Evolutionary conservation across 805 yeast genomes (phyloP).

Genomic region (Zygosaccharomyces kombuchaensis): DNA sequence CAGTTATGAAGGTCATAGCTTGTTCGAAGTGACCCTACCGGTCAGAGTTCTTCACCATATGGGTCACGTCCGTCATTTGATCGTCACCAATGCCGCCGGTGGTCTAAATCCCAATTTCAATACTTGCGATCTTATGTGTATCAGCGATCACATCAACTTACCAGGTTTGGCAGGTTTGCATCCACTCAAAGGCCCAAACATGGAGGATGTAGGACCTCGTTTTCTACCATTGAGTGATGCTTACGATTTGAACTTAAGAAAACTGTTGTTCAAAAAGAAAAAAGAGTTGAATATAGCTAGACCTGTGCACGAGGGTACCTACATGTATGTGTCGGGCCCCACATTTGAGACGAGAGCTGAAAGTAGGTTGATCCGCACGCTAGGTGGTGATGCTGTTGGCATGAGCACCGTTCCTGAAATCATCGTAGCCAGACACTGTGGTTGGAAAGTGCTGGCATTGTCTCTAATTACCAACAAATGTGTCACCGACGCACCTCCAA

Average conservation of each 20-base stretch:
- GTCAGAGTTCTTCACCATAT: slow-evolving; percentile 66
- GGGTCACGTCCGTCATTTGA: slow-evolving; percentile 50
- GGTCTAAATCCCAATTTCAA: slow-evolving; percentile 63
- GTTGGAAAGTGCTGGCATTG: slow-evolving; percentile 75
- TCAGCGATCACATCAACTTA: slow-evolving; percentile 81
- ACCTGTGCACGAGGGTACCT: slow-evolving; percentile 78
- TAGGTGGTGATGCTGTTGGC: slow-evolving; percentile 94
- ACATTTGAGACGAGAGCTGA: slow-evolving; percentile 93
- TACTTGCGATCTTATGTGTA: slow-evolving; percentile 89
- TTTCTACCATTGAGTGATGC: slow-evolving; percentile 88
- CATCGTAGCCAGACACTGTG: slow-evolving; percentile 84
- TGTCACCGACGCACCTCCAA: slow-evolving; percentile 63
- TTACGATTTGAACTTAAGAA: slow-evolving; percentile 70
- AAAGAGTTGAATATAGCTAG: slow-evolving; percentile 48
- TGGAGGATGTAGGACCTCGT: slow-evolving; percentile 76
- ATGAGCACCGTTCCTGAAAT: slow-evolving; percentile 99
- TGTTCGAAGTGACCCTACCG: slow-evolving; percentile 80
- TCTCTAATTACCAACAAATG: slow-evolving; percentile 84
- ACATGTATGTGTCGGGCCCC: slow-evolving; percentile 85
- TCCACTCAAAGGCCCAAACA: slow-evolving; percentile 83
- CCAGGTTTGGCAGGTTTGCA: slow-evolving; percentile 90
- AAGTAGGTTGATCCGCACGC: slow-evolving; percentile 59
- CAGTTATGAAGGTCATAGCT: slow-evolving; percentile 86
- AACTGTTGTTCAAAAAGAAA: slow-evolving; percentile 53
- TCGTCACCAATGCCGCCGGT: slow-evolving; percentile 97